phyloP scores from a whole-genome alignment of 768 basidiomycete species.

The Termitomyces sp. region DNA sequence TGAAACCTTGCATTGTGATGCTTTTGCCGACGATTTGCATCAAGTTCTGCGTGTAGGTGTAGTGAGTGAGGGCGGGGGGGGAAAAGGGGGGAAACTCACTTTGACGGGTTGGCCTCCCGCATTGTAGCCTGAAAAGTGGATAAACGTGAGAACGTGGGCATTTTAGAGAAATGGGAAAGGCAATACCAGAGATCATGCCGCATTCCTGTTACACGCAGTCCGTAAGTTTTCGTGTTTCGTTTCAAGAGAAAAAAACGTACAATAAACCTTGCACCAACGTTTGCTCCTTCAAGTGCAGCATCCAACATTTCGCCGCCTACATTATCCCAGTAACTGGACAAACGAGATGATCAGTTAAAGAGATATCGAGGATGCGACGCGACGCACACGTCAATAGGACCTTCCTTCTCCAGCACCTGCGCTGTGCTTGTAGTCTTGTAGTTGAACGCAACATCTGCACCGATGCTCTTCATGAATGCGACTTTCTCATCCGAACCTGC shows the following conservation, averaged over 20 bases:
- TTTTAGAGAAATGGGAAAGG: neutral
- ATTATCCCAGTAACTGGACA: slow-evolving; percentile 45
- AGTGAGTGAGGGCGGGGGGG: no score
- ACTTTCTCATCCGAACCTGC: slow-evolving; percentile 76
- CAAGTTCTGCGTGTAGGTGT: slow-evolving; percentile 25
- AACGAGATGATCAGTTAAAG: neutral
- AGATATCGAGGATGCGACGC: neutral
- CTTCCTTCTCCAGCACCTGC: slow-evolving; percentile 50
- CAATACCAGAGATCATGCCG: slow-evolving; percentile 29
- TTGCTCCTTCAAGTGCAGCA: slow-evolving; percentile 43
- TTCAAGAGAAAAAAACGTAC: slow-evolving; percentile 16
- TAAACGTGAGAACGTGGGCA: neutral
- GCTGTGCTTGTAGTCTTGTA: slow-evolving; percentile 56
- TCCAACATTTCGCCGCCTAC: slow-evolving; percentile 60
- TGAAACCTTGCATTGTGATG: slow-evolving; percentile 33
- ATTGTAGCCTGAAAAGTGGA: slow-evolving; percentile 24
- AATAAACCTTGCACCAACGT: slow-evolving; percentile 42
- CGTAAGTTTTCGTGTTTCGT: neutral
- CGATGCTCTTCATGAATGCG: slow-evolving; percentile 50
- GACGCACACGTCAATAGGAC: slow-evolving; percentile 40
- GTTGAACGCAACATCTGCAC: slow-evolving; percentile 68
- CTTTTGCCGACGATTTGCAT: slow-evolving; percentile 33
- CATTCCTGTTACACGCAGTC: slow-evolving; percentile 25
- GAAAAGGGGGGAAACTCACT: neutral
- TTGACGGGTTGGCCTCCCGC: slow-evolving; percentile 19